Evolutionary conservation across 306 rosid genomes (phyloP), one percentile per base, ranked within the genome.

Genomic region (Trifolium pratense): DNA sequence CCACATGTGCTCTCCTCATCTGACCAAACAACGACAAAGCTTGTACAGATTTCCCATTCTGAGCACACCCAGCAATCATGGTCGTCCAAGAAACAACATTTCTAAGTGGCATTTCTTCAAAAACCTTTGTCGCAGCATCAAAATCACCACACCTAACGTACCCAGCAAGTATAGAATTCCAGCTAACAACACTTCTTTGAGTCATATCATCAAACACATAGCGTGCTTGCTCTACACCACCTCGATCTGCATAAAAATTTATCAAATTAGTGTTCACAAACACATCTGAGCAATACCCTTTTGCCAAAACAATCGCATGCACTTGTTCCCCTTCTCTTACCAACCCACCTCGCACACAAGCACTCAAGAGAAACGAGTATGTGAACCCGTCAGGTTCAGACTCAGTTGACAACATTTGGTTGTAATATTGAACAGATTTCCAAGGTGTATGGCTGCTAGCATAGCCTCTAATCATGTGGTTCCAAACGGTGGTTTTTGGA

Each of bases 21-120:
- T 76, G 67, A 74, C 75, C 71, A 76, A 92, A 88, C 77, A 90
- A 76, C 13, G 72, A 84, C 78, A 89, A 75, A 59, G 93, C 90
- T 66, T 75, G 83, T 68, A 66, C 81, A 13, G 48, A 85, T 72
- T 56, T 74, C 51, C 93, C 93, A 67, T 67, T 81, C 7, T 75
- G 86, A 71, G 87, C 87, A 75, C 75, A 83, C 60, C 89, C 88
- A 1, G 88, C 66, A 72, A 89, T 76, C 88, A 89, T 84, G 40
- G 88, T 87, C 3, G 89, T 93, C 93, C 97, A 87, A 11, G 96
- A 85, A 46, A 77, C 86, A 67, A 81, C 85, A 83, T 90, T 90
- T 75, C 86, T 83, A 70, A 61, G 31, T 0, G 89, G 89, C 86
- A 90, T 86, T 68, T 80, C 86, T 2, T 80, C 75, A 32, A 92